Percentiles rank a stretch among this genome's conserved stretches.
Evolutionary conservation across 768 basidiomycete species (phyloP).

Genomic region (Boletus bicolor): DNA sequence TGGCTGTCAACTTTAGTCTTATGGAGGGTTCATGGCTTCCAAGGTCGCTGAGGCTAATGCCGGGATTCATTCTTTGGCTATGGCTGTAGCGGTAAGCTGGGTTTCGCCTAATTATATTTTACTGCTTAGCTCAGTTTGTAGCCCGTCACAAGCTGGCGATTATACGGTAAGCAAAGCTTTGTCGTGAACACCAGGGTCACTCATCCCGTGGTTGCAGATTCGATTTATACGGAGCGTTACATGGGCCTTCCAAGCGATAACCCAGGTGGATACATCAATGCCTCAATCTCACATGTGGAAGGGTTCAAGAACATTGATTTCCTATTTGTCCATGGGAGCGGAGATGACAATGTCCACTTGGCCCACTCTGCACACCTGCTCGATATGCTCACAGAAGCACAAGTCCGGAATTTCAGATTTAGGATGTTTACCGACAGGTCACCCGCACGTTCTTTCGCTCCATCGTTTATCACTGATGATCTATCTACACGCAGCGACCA

Average conservation of each 20-base stretch:
- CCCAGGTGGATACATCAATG: conserved; percentile 82
- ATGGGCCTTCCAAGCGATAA: conserved; percentile 84
- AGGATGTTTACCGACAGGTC: conserved; percentile 97
- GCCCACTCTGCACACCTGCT: conserved; percentile 87
- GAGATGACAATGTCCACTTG: conserved; percentile 96
- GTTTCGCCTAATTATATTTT: background rate
- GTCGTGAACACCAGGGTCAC: background rate
- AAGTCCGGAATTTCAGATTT: conserved; percentile 76
- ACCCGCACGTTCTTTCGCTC: conserved; percentile 19
- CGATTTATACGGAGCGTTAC: conserved; percentile 97
- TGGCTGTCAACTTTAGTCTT: conserved; percentile 53
- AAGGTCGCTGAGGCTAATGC: conserved; percentile 91
- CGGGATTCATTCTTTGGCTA: conserved; percentile 85
- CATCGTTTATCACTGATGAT: conserved; percentile 7
- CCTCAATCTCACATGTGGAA: conserved; percentile 83
- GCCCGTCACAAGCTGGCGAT: conserved; percentile 85
- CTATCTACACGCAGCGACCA: conserved; percentile 61
- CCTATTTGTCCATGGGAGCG: conserved; percentile 88
- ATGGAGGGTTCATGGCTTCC: conserved; percentile 93
- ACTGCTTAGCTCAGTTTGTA: conserved; percentile 29
- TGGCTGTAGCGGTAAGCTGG: conserved; percentile 78
- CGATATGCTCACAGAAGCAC: conserved; percentile 84
- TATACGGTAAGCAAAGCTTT: conserved; percentile 56
- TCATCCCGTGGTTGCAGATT: conserved; percentile 49
- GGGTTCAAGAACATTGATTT: conserved; percentile 81